Evolutionary conservation across 177 flowering plant species (phyloP).

Genomic region (Vitis hybrid): DNA sequence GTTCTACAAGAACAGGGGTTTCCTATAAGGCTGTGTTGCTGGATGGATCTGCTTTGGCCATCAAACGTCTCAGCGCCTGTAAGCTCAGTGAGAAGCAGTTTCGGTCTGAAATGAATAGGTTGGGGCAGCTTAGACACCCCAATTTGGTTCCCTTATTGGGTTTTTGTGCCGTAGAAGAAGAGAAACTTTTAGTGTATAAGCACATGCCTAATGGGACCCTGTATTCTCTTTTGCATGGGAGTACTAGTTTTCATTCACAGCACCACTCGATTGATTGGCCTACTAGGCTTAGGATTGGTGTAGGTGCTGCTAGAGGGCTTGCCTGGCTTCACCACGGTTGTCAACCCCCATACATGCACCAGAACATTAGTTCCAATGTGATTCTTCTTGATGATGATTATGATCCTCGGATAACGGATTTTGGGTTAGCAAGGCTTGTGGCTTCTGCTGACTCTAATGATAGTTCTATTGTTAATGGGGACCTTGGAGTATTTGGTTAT

Average conservation of each 20-base stretch:
- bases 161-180: conserved; percentile 61
- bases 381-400: conserved; percentile 71
- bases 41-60: conserved; percentile 69
- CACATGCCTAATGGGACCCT: conserved; percentile 68
- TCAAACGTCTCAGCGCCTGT: conserved; percentile 56
- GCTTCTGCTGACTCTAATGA: conserved; percentile 40
- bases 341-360: conserved; percentile 60
- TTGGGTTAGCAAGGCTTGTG: conserved; percentile 66
- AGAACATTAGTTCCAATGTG: conserved; percentile 62
- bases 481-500: conserved; percentile 77
- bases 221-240: conserved; percentile 18
- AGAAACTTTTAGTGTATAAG: conserved; percentile 75
- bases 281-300: conserved; percentile 57
- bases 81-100: conserved; percentile 65
- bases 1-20: conserved; percentile 54
- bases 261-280: conserved; percentile 46
- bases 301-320: conserved; percentile 71
- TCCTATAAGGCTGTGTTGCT: conserved; percentile 61
- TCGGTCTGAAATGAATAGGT: conserved; percentile 57
- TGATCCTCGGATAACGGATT: conserved; percentile 70
- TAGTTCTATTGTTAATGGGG: conserved; percentile 47
- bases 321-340: conserved; percentile 86
- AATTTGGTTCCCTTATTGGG: conserved; percentile 78
- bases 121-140: conserved; percentile 76
- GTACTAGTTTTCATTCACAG: no score